phyloP scores from a whole-genome alignment of 768 basidiomycete genomes.

The Amanita rimosa region DNA sequence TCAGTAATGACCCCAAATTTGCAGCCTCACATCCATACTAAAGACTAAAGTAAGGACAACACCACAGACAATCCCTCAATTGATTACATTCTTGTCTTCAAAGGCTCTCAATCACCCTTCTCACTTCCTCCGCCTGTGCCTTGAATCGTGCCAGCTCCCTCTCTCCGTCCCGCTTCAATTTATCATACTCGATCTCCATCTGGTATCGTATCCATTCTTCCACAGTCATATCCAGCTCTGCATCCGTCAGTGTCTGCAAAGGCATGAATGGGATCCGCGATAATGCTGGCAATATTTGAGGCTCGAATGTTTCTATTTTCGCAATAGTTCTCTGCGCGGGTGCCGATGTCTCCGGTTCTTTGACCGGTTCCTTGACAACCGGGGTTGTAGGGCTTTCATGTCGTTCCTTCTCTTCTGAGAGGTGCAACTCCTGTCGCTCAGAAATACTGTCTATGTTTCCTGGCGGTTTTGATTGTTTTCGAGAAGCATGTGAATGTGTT shows the following conservation, averaged over 20 bases:
- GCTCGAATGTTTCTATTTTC: background rate
- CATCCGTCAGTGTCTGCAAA: conserved; percentile 39
- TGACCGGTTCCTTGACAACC: background rate
- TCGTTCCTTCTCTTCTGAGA: no score
- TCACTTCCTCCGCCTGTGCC: conserved; percentile 20
- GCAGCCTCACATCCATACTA: no score
- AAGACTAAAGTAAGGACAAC: no score
- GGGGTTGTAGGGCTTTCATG: no score
- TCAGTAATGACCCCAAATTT: no score
- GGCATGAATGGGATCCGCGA: conserved; percentile 35
- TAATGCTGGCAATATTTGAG: conserved; percentile 25
- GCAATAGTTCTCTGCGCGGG: background rate
- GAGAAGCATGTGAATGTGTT: no score
- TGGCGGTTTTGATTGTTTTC: no score
- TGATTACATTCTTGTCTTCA: no score
- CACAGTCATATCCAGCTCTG: conserved; percentile 67
- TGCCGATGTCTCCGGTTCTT: background rate
- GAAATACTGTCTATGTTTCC: no score
- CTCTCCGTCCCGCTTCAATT: conserved; percentile 34
- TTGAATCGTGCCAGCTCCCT: conserved; percentile 29
- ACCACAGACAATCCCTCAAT: no score
- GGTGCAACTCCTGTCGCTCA: no score
- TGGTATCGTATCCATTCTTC: conserved; percentile 79
- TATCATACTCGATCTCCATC: conserved; percentile 56
- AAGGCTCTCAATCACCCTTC: no score